Evolutionary conservation across 331 rosid genomes (phyloP).

Genomic region (Pyrus hybrid): DNA sequence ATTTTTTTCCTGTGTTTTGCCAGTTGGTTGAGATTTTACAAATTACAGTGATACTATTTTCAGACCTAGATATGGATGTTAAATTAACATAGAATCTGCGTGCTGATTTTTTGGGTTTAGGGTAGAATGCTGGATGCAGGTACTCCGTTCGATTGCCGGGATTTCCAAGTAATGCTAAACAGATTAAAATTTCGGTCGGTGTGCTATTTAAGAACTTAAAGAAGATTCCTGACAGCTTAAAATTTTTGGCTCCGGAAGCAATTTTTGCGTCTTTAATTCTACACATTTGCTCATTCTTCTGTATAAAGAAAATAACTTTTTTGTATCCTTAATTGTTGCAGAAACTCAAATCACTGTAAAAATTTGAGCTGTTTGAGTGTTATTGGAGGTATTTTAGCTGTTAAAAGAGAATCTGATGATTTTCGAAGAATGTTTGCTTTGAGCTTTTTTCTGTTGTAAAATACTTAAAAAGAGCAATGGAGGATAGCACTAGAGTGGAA

Average conservation of each 20-base stretch:
- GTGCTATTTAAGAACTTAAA: background rate
- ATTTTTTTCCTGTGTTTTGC: background rate
- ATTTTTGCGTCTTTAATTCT: no score
- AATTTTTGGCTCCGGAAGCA: background rate
- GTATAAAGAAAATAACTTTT: background rate
- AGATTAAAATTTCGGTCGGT: background rate
- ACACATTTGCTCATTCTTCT: background rate
- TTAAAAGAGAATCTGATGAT: background rate
- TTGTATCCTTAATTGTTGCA: background rate
- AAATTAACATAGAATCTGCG: background rate
- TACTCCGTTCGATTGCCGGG: background rate
- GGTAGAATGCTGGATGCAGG: background rate
- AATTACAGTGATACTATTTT: background rate
- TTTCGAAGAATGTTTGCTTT: conserved; percentile 1
- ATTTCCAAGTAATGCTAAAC: background rate
- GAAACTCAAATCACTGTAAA: background rate
- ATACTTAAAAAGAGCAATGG: conserved; percentile 38
- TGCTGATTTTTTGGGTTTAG: background rate
- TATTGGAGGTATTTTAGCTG: background rate
- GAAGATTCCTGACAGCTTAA: background rate
- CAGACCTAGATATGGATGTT: background rate
- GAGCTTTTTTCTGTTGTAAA: conserved; percentile 16
- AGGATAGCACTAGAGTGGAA: conserved; percentile 51
- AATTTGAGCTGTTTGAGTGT: no score
- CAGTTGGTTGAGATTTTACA: background rate